Evolutionary conservation across 2,329 filamentous ascomycete genomes (phyloP).

Genomic region (Tympanopsis confertula): DNA sequence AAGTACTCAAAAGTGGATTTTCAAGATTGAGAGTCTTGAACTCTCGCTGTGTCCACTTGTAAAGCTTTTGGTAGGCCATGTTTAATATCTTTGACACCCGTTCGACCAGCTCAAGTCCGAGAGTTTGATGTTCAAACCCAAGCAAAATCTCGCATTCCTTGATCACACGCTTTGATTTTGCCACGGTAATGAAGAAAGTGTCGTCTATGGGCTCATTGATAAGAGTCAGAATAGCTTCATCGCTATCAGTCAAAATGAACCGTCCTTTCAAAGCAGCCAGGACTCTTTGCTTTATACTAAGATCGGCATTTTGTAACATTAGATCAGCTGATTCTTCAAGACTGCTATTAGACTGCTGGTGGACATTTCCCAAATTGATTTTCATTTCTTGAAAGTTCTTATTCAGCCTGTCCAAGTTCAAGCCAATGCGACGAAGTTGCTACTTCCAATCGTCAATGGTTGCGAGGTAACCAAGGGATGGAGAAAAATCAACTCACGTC

Average conservation of each 20-base stretch:
- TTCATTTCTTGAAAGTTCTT: conserved; percentile 72
- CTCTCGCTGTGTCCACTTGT: conserved; percentile 87
- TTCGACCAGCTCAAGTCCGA: conserved; percentile 85
- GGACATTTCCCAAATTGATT: conserved; percentile 62
- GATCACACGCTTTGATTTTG: conserved; percentile 74
- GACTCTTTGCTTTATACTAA: conserved; percentile 70
- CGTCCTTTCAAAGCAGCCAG: conserved; percentile 68
- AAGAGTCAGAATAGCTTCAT: conserved; percentile 64
- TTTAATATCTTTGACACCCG: conserved; percentile 79
- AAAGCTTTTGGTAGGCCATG: conserved; percentile 85
- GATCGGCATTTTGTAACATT: conserved; percentile 58
- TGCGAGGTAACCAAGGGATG: not conserved
- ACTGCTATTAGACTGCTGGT: conserved; percentile 61
- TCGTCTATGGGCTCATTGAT: conserved; percentile 75
- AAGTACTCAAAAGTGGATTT: conserved; percentile 79
- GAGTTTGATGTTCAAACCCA: conserved; percentile 76
- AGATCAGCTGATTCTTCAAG: conserved; percentile 68
- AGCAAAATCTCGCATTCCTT: conserved; percentile 81
- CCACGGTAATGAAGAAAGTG: conserved; percentile 67
- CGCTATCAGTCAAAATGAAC: conserved; percentile 75
- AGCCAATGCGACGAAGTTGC: conserved; percentile 79
- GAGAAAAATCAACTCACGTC: conserved; percentile 46
- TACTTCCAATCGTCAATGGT: conserved; percentile 21
- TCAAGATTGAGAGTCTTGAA: conserved; percentile 88
- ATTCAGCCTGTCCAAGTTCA: conserved; percentile 68